These are phyloP conservation scores for Blastocladiella britannica DNA, from an alignment of 192 early-diverging fungal genomes.

Conservation along the genomic window DNA sequence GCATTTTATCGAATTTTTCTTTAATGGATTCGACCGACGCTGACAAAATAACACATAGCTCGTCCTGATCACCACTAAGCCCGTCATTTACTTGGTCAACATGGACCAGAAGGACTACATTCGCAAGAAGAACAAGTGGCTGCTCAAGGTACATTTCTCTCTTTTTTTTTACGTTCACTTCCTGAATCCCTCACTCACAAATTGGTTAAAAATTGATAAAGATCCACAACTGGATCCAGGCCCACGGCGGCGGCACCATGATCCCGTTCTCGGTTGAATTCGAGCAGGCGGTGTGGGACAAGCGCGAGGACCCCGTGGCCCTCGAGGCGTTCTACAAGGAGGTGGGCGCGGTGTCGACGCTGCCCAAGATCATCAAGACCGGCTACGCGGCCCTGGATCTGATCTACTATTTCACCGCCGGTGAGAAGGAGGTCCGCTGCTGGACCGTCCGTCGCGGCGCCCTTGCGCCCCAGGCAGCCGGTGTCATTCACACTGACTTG, in stretches of 20 bases:
- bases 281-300: conserved; percentile 38
- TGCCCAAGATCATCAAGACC: conserved; percentile 79
- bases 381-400: conserved; percentile 74
- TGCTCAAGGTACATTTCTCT: no score
- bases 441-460: conserved; percentile 71
- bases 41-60: conserved; percentile 29
- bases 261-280: conserved; percentile 78
- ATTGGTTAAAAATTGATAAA: conserved; percentile 11
- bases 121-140: conserved; percentile 88
- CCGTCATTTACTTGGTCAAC: conserved; percentile 86
- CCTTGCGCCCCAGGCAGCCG: conserved; percentile 78
- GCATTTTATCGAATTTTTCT: background rate
- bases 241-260: conserved; percentile 66
- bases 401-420: conserved; percentile 88
- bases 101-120: conserved; percentile 71
- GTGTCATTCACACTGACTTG: conserved; percentile 68
- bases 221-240: conserved; percentile 84
- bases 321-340: conserved; percentile 39
- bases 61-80: conserved; percentile 81
- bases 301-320: conserved; percentile 28
- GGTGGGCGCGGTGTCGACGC: conserved; percentile 37
- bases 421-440: conserved; percentile 72
- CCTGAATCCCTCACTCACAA: background rate
- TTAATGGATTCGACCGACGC: background rate
- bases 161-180: no score